A percentile compares a stretch with the other conserved stretches of the same genome.
These are phyloP conservation scores for Phytopythium chamaehyphon DNA, from an alignment of 352 stramenopile genomes.

Conservation along the genomic window DNA sequence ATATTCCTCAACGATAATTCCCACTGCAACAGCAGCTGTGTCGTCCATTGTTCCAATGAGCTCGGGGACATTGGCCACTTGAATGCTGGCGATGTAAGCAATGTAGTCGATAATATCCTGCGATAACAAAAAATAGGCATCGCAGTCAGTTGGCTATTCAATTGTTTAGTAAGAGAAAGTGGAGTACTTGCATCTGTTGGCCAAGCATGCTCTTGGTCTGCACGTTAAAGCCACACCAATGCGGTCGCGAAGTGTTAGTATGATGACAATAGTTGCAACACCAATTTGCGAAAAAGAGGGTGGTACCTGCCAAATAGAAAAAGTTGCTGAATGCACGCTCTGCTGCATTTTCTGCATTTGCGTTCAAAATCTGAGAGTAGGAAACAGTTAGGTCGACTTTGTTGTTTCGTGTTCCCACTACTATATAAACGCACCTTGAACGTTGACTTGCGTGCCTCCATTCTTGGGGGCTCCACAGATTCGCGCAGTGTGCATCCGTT, in stretches of 20 bases:
- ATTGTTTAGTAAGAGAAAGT: neutral
- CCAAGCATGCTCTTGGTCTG: slow-evolving; percentile 2
- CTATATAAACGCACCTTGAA: too few relatives aligned
- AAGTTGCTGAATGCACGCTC: slow-evolving; percentile 42
- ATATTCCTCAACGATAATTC: slow-evolving; percentile 81
- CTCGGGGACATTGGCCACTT: slow-evolving; percentile 50
- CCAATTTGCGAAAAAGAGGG: too few relatives aligned
- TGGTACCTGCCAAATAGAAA: slow-evolving; percentile 34
- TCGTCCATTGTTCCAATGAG: slow-evolving; percentile 80
- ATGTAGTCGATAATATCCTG: slow-evolving; percentile 73
- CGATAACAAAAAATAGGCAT: neutral
- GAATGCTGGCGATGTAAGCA: slow-evolving; percentile 61
- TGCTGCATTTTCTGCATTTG: slow-evolving; percentile 5
- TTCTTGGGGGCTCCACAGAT: too few relatives aligned
- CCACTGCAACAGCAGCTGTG: slow-evolving; percentile 55
- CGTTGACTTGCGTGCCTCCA: too few relatives aligned
- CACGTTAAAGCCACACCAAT: too few relatives aligned
- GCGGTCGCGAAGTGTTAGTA: too few relatives aligned
- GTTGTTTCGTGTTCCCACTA: neutral
- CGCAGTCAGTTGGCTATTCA: too few relatives aligned
- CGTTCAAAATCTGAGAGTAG: neutral
- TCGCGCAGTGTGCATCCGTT: too few relatives aligned
- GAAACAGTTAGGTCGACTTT: neutral
- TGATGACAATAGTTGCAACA: too few relatives aligned
- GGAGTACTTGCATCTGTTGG: slow-evolving; percentile 44